Percentiles rank a stretch among this genome's conserved stretches.
Evolutionary conservation across 179 eudicot genomes (phyloP).

Genomic region (Monotropa hypopitys): DNA sequence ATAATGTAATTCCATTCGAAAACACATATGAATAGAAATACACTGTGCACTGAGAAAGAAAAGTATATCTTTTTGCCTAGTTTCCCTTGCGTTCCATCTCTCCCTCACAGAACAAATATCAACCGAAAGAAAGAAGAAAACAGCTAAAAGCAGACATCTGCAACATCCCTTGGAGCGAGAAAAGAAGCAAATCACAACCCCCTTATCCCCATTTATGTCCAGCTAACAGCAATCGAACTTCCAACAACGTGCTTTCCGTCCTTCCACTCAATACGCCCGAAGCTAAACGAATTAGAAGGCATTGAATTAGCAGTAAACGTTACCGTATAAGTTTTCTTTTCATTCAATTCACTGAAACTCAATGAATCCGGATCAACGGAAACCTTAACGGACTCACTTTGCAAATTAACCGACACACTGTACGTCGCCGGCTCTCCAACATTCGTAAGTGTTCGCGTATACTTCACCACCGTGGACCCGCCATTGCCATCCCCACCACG

Average conservation of each 20-base stretch:
- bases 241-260: conserved; percentile 79
- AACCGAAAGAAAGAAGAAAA: background rate
- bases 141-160: background rate
- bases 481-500: conserved; percentile 12
- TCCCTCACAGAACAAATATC: background rate
- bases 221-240: conserved; percentile 71
- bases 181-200: background rate
- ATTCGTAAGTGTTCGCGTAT: conserved; percentile 55
- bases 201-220: conserved; percentile 15
- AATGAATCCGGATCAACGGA: conserved; percentile 44
- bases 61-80: background rate
- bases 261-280: conserved; percentile 77
- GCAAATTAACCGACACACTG: conserved; percentile 30
- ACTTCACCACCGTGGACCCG: conserved; percentile 23
- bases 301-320: conserved; percentile 34
- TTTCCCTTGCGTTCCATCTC: too few species aligned
- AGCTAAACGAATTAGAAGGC: conserved; percentile 33
- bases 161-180: background rate
- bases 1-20: background rate
- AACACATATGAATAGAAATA: background rate
- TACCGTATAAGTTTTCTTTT: conserved; percentile 57
- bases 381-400: conserved; percentile 34
- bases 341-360: conserved; percentile 38
- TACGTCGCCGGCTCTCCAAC: conserved; percentile 57
- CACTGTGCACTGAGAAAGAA: background rate